These are phyloP conservation scores for Tricharina praecox DNA, from an alignment of 495 filamentous ascomycete species.

Conservation along the genomic window DNA sequence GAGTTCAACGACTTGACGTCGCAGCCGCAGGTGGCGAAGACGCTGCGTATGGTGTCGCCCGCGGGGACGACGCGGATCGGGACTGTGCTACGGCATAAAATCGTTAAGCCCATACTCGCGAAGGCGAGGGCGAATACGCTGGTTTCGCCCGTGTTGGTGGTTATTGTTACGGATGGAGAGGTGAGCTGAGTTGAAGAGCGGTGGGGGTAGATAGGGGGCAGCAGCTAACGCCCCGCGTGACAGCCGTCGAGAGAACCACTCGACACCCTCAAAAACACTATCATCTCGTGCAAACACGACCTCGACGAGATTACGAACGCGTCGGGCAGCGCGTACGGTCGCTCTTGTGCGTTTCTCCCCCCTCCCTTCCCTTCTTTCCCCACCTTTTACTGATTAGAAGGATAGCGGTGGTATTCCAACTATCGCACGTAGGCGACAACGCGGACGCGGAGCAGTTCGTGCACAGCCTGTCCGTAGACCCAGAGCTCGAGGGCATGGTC, in stretches of 20 bases:
- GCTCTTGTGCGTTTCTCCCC: background rate
- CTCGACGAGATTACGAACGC: background rate
- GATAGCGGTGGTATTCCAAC: constrained; percentile 20
- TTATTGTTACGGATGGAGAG: constrained; percentile 49
- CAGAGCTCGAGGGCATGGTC: constrained; percentile 9
- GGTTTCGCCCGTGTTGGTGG: constrained; percentile 46
- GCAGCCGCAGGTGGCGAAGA: background rate
- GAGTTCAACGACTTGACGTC: constrained; percentile 10
- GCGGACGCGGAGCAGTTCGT: constrained; percentile 7
- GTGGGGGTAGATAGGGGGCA: too few relatives aligned
- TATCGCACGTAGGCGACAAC: constrained; percentile 15
- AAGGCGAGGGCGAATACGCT: constrained; percentile 35
- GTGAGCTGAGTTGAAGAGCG: too few relatives aligned
- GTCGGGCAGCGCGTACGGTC: background rate
- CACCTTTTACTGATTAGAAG: too few relatives aligned
- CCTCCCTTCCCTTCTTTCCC: too few relatives aligned
- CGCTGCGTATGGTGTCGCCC: constrained; percentile 30
- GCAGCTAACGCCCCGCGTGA: too few relatives aligned
- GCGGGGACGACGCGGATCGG: constrained; percentile 47
- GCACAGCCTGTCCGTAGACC: constrained; percentile 5
- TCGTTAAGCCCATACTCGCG: constrained; percentile 41
- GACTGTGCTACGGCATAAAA: constrained; percentile 40
- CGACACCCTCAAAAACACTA: constrained; percentile 2
- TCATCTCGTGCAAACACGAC: constrained; percentile 7
- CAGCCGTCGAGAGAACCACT: constrained; percentile 9